A percentile compares a stretch with the other conserved stretches of the same genome.
Evolutionary conservation across 139 green algal species (phyloP).

Genomic region (Coccomyxa sp.): DNA sequence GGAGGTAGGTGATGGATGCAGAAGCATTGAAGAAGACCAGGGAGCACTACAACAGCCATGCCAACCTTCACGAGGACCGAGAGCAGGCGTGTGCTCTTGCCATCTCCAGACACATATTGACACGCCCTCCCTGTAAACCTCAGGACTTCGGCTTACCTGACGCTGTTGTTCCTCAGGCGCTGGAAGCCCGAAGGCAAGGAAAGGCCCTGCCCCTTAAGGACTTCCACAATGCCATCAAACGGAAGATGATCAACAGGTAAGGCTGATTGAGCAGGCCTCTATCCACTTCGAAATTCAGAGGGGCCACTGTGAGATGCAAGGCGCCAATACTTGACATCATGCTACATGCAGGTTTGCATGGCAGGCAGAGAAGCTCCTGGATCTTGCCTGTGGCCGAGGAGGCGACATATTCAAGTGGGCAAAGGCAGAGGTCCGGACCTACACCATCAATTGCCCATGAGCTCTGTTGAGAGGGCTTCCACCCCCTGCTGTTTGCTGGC

Average conservation of each 20-base stretch:
- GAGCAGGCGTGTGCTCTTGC: neutral
- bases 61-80: constrained; percentile 20
- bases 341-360: constrained; percentile 63
- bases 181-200: constrained; percentile 51
- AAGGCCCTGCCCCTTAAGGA: constrained; percentile 68
- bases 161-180: constrained; percentile 33
- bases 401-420: constrained; percentile 91
- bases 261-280: neutral
- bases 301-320: neutral
- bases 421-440: constrained; percentile 37
- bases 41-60: constrained; percentile 40
- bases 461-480: neutral
- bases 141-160: neutral
- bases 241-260: constrained; percentile 61
- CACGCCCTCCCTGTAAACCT: neutral
- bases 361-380: constrained; percentile 57
- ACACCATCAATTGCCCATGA: neutral
- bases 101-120: neutral
- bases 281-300: neutral
- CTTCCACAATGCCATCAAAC: constrained; percentile 92
- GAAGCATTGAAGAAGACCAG: constrained; percentile 14
- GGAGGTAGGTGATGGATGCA: neutral
- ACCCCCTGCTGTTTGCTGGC: neutral
- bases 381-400: constrained; percentile 85
- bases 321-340: neutral